phyloP scores from a whole-genome alignment of 169 alveolate species.

The Besnoitia besnoiti region DNA sequence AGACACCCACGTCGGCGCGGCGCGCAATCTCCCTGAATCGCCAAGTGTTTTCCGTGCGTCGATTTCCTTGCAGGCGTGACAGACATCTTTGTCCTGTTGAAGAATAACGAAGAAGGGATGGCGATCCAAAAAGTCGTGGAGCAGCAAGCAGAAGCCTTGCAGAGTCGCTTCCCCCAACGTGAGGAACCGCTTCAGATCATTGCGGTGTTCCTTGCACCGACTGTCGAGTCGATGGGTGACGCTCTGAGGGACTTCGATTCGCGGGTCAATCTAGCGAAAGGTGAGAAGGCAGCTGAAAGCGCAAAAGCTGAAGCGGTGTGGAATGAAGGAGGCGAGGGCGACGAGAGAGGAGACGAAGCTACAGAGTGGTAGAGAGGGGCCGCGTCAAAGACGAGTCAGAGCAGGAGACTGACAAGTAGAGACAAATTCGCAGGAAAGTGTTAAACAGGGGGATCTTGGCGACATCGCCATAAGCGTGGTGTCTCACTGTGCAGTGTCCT shows the following conservation, averaged over 20 bases:
- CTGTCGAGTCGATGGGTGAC: constrained; percentile 3
- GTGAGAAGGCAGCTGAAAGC: neutral
- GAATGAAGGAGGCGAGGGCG: no score
- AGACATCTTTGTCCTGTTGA: neutral
- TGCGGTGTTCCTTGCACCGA: neutral
- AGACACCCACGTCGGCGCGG: no score
- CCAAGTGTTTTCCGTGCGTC: neutral
- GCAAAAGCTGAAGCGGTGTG: neutral
- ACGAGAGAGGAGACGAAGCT: no score
- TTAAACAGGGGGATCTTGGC: no score
- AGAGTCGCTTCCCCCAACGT: neutral
- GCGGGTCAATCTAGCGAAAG: neutral
- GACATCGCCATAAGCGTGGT: no score
- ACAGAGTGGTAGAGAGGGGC: no score
- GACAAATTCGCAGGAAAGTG: no score
- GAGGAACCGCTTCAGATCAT: neutral
- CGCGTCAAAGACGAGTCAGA: no score
- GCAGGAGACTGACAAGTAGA: no score
- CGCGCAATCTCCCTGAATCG: neutral
- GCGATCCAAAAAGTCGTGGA: neutral
- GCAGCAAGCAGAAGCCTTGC: neutral
- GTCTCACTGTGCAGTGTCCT: no score
- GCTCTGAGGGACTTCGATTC: constrained; percentile 20
- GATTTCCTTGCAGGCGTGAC: neutral
- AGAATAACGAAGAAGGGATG: neutral